Base-by-base conservation (phyloP, 2,329 filamentous ascomycete species). In the Ramularia collo-cygni region DNA sequence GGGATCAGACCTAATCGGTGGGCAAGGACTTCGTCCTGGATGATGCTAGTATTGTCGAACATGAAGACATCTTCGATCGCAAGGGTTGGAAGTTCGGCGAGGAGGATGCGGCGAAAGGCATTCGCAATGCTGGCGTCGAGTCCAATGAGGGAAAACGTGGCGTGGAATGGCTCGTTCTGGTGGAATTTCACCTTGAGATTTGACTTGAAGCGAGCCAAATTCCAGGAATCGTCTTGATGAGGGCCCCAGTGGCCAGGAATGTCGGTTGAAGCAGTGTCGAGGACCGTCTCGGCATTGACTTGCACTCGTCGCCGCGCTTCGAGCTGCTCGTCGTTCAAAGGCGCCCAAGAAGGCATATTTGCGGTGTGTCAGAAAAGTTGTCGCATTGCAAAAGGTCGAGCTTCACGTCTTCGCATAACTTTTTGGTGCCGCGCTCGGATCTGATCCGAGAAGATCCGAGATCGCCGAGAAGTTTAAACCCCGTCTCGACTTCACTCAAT, bases 11-110 rank as follows among this genome's bases (percentile, higher is more conserved):
- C 92, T 21, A 98, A 73, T 31, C 92, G 77, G 63, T 92, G 85
- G 12, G 89, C 83, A 37, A 98, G 80, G 4, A 98, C 90, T 70
- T 98, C 92, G 61, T 98, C 92, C 64, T 96, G 90, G 57, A 98
- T 92, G 26, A 98, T 88, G 4, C 87, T 95, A 36, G 90, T 96
- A 72, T 98, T 98, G 72, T 95, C 93, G 62, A 86, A 77, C 50
- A 96, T 81, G 68, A 84, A 98, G 61, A 94, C 86, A 48, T 80
- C 82, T 71, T 98, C 92, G 57, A 98, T 89, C 52, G 93, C 92
- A 32, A 98, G 76, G 2, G 88, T 92, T 13, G 90, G 88, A 38
- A 98, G 85, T 70, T 98, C 93, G 53, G 90, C 77, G 64, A 98
- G 83, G 57, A 96, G 76, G 56, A 96, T 96, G 56, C 92, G 87